Conservation (phyloP, 1,139 yeast genomes). For the Blastobotrys illinoisensis region DNA sequence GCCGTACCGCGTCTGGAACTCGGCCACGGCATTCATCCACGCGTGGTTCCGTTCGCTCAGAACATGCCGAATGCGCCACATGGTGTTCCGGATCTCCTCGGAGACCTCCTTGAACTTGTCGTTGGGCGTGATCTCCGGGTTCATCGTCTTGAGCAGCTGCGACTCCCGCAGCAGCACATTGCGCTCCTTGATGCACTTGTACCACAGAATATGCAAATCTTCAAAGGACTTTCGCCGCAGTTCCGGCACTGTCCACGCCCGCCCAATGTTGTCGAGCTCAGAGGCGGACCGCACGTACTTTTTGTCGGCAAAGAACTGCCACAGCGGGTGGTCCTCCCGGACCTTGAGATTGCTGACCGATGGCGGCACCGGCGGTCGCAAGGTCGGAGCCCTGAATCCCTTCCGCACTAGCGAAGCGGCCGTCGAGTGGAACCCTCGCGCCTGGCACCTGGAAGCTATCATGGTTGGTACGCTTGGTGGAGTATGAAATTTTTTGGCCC, state of each 20-base stretch:
- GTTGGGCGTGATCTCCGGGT: constrained; percentile 26
- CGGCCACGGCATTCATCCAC: constrained; percentile 53
- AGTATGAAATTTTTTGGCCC: not conserved
- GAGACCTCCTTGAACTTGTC: constrained; percentile 37
- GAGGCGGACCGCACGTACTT: constrained; percentile 53
- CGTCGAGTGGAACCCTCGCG: not conserved
- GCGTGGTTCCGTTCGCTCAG: constrained; percentile 80
- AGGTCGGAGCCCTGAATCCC: constrained; percentile 29
- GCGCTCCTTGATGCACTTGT: constrained; percentile 74
- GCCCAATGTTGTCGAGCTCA: constrained; percentile 56
- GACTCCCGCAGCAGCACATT: constrained; percentile 75
- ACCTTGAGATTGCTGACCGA: constrained; percentile 66
- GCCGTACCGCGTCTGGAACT: constrained; percentile 40
- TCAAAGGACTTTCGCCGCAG: constrained; percentile 87
- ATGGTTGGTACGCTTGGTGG: not conserved
- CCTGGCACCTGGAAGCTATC: not conserved
- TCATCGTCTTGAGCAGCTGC: constrained; percentile 39
- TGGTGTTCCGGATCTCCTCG: constrained; percentile 47
- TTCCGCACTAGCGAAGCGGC: constrained; percentile 5
- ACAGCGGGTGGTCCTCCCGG: constrained; percentile 83
- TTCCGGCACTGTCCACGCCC: constrained; percentile 86
- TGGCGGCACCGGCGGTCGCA: constrained; percentile 86
- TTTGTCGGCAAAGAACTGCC: constrained; percentile 77
- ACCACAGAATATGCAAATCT: constrained; percentile 90
- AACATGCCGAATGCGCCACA: constrained; percentile 80